Base-by-base conservation (phyloP, 257 asterid genomes). In the Solanum peruvianum region DNA sequence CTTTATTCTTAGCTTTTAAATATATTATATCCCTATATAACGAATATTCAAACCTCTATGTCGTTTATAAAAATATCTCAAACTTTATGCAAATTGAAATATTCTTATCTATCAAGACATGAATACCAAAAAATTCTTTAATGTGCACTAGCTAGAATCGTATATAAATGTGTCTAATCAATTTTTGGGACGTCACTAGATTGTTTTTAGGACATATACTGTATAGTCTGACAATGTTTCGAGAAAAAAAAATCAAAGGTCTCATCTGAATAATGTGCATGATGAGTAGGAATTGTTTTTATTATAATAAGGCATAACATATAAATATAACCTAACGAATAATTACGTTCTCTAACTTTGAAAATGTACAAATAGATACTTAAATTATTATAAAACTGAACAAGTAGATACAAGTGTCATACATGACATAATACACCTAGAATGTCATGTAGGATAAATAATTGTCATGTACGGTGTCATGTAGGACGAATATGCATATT, bases 401-500 rank as follows among this genome's bases (percentile, higher is more conserved):
- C 7, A 37, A 37, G 39, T 37, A 37, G 39, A 37, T 6, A 5
- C 7, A 37, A 37, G 39, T 37, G 39, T 37, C 6, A 5, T 37
- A 6, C 39, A 37, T 37, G 39, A 0, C 39, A 5, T 37, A 37
- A 37, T 37, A 37, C 39, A 37, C 39, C 39, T 37, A 37, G 7
- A 6, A 37, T 37, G 7, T 37, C 39, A 37, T 6, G 39, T 37
- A 37, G 39, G 39, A 37, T 35, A 35, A 6, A 35, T 4, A 35
- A 5, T 35, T 35, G 39, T 35, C 39, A 35, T 35, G 37, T 35
- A 35, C 7, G 6, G 0, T 35, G 39, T 35, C 39, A 35, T 35
- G 0, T 41, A 41, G 44, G 44, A 2, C 0, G 0, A 33, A 33
- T 0, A 1, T 33, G 35, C 1, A 1, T 33, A 33, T 33, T 33